Percentiles rank a stretch among this genome's conserved stretches.
These are phyloP conservation scores for Leccinum holopus DNA, from an alignment of 1,284 basidiomycete genomes.

Conservation along the genomic window DNA sequence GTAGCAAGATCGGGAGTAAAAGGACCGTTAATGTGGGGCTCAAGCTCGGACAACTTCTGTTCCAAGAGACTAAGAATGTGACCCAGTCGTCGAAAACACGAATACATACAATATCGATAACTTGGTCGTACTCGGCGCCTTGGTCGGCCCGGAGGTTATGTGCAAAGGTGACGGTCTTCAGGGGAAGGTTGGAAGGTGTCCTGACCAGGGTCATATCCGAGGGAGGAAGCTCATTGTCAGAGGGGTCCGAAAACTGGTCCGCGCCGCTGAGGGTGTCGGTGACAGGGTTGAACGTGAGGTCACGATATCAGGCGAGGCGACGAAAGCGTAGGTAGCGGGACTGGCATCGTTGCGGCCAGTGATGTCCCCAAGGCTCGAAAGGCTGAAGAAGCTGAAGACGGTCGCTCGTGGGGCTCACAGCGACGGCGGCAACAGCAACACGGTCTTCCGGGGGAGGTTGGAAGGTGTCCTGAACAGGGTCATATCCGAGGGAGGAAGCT, in stretches of 20 bases:
- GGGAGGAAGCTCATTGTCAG: conserved; percentile 90
- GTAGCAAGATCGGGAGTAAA: conserved; percentile 97
- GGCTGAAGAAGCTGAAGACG: conserved; percentile 94
- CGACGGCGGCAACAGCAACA: conserved; percentile 73
- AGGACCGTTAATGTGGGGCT: conserved; percentile 99
- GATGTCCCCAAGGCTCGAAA: conserved; percentile 70
- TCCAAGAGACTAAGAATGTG: conserved; percentile 2
- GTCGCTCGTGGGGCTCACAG: conserved; percentile 86
- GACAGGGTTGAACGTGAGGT: conserved; percentile 95
- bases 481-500: too few species aligned
- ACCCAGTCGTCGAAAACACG: too few species aligned
- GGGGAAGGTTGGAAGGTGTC: conserved; percentile 98
- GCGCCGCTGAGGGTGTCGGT: conserved; percentile 85
- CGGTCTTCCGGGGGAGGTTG: conserved; percentile 38
- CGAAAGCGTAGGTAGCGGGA: conserved; percentile 98
- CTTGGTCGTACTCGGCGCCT: conserved; percentile 91
- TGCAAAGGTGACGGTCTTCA: conserved; percentile 76
- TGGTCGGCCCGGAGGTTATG: conserved; percentile 93
- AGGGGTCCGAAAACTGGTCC: conserved; percentile 69
- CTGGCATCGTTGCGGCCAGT: conserved; percentile 99
- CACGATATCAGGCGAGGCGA: conserved; percentile 95
- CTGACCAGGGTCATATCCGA: conserved; percentile 95
- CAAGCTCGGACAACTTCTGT: conserved; percentile 92
- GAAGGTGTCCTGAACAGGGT: too few species aligned
- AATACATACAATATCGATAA: conserved; percentile 81